Evolutionary conservation across 2,329 filamentous ascomycete genomes (phyloP).

Genomic region (Fusarium lyarnte): DNA sequence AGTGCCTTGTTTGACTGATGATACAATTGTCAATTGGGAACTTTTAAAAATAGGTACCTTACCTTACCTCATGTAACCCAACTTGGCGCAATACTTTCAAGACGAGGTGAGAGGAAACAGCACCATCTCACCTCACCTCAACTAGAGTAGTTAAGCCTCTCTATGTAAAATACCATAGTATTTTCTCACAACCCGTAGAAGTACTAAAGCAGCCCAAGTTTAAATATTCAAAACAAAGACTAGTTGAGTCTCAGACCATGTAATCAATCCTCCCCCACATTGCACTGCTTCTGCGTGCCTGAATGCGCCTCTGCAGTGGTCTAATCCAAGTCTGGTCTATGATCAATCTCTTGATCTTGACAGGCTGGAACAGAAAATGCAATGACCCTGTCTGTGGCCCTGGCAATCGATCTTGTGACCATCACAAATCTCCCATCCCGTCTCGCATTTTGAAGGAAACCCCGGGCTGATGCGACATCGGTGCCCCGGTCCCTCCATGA

Average conservation of each 20-base stretch:
- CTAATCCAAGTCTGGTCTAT: constrained; percentile 32
- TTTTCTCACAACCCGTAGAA: background rate
- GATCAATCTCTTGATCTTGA: constrained; percentile 3
- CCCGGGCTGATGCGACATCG: constrained; percentile 40
- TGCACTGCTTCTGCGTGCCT: constrained; percentile 14
- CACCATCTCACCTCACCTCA: background rate
- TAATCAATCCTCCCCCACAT: constrained; percentile 27
- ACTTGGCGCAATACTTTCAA: background rate
- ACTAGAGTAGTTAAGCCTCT: background rate
- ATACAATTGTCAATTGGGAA: background rate
- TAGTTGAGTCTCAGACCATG: background rate
- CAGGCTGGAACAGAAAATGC: background rate
- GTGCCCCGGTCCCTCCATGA: constrained; percentile 10
- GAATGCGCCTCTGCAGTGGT: constrained; percentile 21
- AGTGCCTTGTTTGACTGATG: background rate
- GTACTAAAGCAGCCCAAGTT: background rate
- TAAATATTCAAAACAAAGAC: background rate
- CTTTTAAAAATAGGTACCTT: background rate
- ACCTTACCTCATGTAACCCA: background rate
- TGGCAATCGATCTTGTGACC: constrained; percentile 44
- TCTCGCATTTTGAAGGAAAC: constrained; percentile 32
- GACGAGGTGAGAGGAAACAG: constrained; percentile 32
- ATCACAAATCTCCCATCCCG: constrained; percentile 39
- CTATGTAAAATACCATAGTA: constrained; percentile 18
- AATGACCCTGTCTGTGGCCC: constrained; percentile 22